A percentile compares a stretch with the other conserved stretches of the same genome.
Conservation (phyloP, 768 basidiomycete genomes). For the Boletellus ananas region DNA sequence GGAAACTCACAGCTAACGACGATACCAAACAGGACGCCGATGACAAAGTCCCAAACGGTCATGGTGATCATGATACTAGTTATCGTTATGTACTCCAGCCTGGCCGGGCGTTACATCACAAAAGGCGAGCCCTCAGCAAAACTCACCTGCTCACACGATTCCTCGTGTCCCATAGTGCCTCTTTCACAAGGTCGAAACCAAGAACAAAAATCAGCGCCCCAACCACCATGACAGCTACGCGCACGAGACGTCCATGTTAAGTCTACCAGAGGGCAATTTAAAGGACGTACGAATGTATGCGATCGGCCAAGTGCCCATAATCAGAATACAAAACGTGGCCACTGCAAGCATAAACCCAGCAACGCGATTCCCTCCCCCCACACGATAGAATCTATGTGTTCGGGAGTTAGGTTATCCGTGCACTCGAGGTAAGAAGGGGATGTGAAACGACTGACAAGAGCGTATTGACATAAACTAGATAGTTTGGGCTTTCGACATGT, state of each 20-base stretch:
- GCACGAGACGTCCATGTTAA: background rate
- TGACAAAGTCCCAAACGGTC: constrained; percentile 93
- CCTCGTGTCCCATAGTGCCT: constrained; percentile 94
- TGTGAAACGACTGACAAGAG: constrained; percentile 48
- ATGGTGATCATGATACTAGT: constrained; percentile 85
- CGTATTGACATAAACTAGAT: constrained; percentile 86
- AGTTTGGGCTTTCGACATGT: constrained; percentile 58
- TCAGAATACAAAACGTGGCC: constrained; percentile 65
- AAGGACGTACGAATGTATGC: constrained; percentile 78
- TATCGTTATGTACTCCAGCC: constrained; percentile 80
- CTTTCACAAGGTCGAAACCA: constrained; percentile 91
- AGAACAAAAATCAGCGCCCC: constrained; percentile 90
- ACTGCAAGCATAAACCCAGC: constrained; percentile 83
- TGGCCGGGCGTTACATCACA: constrained; percentile 24
- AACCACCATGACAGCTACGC: constrained; percentile 83
- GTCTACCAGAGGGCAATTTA: background rate
- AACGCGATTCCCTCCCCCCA: constrained; percentile 81
- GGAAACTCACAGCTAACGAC: constrained; percentile 72
- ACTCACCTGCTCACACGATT: constrained; percentile 76
- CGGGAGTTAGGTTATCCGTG: background rate
- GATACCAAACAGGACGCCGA: constrained; percentile 90
- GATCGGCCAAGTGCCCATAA: constrained; percentile 86
- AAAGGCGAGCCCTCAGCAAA: background rate
- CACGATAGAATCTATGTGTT: constrained; percentile 72
- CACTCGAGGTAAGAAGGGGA: background rate